A percentile compares a stretch with the other conserved stretches of the same genome.
phyloP scores from a whole-genome alignment of 2,329 filamentous ascomycete species.

The Aspergillus pseudoglaucus region DNA sequence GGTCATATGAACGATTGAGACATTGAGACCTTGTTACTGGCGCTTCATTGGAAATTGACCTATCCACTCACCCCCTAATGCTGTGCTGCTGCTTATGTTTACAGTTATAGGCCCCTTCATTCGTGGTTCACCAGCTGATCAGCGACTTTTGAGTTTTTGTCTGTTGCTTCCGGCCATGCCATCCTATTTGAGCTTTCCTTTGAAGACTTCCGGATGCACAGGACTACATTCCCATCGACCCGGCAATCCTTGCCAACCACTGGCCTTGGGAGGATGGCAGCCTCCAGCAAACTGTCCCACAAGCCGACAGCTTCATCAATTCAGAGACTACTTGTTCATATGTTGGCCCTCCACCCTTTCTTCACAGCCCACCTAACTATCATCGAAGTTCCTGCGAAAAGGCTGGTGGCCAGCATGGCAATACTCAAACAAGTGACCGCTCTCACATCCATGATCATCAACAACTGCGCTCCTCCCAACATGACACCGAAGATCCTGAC shows the following conservation, averaged over 20 bases:
- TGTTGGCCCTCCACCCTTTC: too few species aligned
- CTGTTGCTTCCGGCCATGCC: too few species aligned
- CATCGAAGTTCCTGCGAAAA: constrained; percentile 2
- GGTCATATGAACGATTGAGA: too few species aligned
- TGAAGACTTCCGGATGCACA: constrained; percentile 5
- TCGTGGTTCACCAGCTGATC: too few species aligned
- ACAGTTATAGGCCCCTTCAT: too few species aligned
- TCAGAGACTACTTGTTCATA: constrained; percentile 1
- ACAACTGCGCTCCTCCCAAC: not conserved
- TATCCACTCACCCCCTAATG: too few species aligned
- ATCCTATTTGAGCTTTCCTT: too few species aligned
- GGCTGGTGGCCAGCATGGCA: constrained; percentile 1
- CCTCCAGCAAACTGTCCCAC: constrained; percentile 5
- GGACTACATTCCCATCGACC: constrained; percentile 11
- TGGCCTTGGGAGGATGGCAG: constrained; percentile 8
- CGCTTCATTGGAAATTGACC: too few species aligned
- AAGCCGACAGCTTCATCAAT: constrained; percentile 5
- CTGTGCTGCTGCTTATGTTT: too few species aligned
- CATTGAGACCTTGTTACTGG: too few species aligned
- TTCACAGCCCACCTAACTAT: not conserved
- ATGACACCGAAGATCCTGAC: too few species aligned
- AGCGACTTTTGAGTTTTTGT: too few species aligned
- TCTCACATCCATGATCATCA: constrained; percentile 7
- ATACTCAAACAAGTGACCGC: not conserved
- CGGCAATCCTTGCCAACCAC: constrained; percentile 10